These are phyloP conservation scores for Ascochyta koolunga DNA, from an alignment of 2,329 filamentous ascomycete species.

Conservation along the genomic window DNA sequence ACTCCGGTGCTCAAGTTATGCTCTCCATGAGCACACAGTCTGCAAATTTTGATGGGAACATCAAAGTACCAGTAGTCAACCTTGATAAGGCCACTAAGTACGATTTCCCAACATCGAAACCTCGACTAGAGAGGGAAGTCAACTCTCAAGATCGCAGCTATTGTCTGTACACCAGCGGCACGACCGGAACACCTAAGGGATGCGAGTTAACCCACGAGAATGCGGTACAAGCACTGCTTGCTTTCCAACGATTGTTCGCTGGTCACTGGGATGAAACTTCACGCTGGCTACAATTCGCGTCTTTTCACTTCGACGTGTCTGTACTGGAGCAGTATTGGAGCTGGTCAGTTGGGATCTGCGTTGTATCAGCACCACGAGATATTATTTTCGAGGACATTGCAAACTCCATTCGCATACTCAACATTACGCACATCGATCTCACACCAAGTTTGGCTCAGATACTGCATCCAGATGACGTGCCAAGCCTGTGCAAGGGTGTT, in stretches of 20 bases:
- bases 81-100: slow-evolving; percentile 52
- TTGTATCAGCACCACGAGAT: slow-evolving; percentile 82
- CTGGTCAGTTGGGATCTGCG: slow-evolving; percentile 86
- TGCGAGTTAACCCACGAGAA: slow-evolving; percentile 90
- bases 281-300: slow-evolving; percentile 90
- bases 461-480: slow-evolving; percentile 79
- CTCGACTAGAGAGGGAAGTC: slow-evolving; percentile 30
- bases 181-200: slow-evolving; percentile 84
- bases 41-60: slow-evolving; percentile 43
- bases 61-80: slow-evolving; percentile 51
- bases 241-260: slow-evolving; percentile 79
- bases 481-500: slow-evolving; percentile 77
- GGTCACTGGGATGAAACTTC: slow-evolving; percentile 76
- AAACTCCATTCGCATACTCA: slow-evolving; percentile 70
- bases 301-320: slow-evolving; percentile 92
- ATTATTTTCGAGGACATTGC: slow-evolving; percentile 84
- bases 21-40: slow-evolving; percentile 61
- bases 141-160: slow-evolving; percentile 70
- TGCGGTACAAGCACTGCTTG: slow-evolving; percentile 84
- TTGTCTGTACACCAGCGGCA: slow-evolving; percentile 86
- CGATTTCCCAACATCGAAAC: slow-evolving; percentile 43
- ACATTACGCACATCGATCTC: slow-evolving; percentile 88
- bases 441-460: slow-evolving; percentile 86
- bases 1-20: slow-evolving; percentile 70
- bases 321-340: slow-evolving; percentile 95